Conservation (phyloP, 2,329 filamentous ascomycete genomes). For the Talaromyces sp. region DNA sequence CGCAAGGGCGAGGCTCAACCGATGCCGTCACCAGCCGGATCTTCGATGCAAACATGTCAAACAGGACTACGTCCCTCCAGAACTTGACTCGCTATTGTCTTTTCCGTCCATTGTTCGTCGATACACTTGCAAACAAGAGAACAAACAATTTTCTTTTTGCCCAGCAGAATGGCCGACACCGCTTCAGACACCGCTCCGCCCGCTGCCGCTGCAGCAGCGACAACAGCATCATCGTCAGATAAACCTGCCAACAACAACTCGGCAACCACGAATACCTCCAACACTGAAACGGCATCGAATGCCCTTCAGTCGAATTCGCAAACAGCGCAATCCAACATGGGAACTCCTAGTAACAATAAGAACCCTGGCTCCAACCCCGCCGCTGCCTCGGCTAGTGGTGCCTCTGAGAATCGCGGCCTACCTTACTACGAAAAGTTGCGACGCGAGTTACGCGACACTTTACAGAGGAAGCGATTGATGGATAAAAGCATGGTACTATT, state of each 20-base stretch:
- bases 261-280: slow-evolving; percentile 9
- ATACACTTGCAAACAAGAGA: neutral
- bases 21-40: neutral
- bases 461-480: slow-evolving; percentile 61
- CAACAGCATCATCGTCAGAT: slow-evolving; percentile 10
- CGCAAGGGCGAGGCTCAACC: neutral
- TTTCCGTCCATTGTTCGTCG: neutral
- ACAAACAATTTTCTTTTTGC: neutral
- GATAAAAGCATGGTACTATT: slow-evolving; percentile 55
- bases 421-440: slow-evolving; percentile 72
- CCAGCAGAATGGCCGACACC: slow-evolving; percentile 38
- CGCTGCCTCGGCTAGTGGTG: neutral
- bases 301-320: neutral
- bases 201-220: slow-evolving; percentile 15
- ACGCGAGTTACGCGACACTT: slow-evolving; percentile 61
- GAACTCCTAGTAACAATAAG: slow-evolving; percentile 3
- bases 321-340: neutral
- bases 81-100: neutral
- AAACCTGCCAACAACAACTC: slow-evolving; percentile 2
- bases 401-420: slow-evolving; percentile 38
- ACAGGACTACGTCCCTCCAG: neutral
- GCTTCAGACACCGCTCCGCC: slow-evolving; percentile 20
- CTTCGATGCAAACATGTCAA: neutral
- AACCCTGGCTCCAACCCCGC: slow-evolving; percentile 12
- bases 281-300: neutral